Evolutionary conservation across 805 yeast genomes (phyloP), one percentile per base, ranked within the genome.

Genomic region (Saturnispora dispora): DNA sequence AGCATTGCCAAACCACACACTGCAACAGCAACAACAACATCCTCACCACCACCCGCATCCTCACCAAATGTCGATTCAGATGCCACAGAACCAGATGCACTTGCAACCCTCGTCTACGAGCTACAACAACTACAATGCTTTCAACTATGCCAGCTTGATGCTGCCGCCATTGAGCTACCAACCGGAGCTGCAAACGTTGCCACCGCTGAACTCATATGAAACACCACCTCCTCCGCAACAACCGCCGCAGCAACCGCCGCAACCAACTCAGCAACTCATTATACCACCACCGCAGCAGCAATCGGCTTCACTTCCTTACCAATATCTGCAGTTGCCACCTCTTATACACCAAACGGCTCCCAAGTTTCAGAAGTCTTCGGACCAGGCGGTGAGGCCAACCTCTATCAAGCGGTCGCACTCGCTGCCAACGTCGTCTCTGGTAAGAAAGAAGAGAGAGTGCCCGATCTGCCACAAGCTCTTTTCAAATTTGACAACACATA

Each of bases 401-500:
- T n/a, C 15, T 13, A 17, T 37, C 41, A 37, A 37, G 17, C 20
- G 41, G 28, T 30, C 33, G 22, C 48, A 27, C 27, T 35, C 28
- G 20, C 27, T 30, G 32, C 49, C 35, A 32, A 17, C 36, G 9
- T 20, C 45, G 40, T 18, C 49, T 36, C 8, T 32, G 20, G 11
- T 47, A 35, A 18, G 71, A 44, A 66, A 64, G 51, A 69, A 69
- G 48, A 58, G 69, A 50, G 68, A 66, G 52, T 69, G 72, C 56
- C 71, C 71, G 4, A 58, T 64, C 17, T 69, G 72, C 53, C 68
- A 68, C 52, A 60, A 64, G 39, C 81, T 71, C 61, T 89, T 83
- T 65, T 79, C 88, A 51, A 89, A 88, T 63, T 71, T 88, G 58
- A 87, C 91, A 25, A 88, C 96, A 6, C 96, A 86, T 66, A 81